Conservation (phyloP, 1,139 yeast genomes). For the Pichia sp. region DNA sequence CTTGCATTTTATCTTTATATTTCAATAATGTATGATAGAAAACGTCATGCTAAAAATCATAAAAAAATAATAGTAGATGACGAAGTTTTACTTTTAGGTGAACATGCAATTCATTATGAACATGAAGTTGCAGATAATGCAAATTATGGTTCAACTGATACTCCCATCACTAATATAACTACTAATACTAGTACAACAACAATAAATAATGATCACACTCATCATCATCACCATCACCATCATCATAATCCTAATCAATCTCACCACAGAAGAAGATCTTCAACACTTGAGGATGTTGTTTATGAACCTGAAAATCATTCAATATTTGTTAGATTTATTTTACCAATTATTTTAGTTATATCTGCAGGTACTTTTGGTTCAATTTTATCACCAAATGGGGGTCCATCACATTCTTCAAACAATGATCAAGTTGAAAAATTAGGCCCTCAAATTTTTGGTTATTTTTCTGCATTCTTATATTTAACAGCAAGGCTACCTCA, state of each 20-base stretch:
- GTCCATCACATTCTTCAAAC: conserved; percentile 14
- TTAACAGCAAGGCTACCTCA: conserved; percentile 78
- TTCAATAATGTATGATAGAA: conserved; percentile 35
- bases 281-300: conserved; percentile 28
- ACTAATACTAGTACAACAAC: background rate
- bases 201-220: background rate
- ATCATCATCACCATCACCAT: conserved; percentile 6
- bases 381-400: conserved; percentile 38
- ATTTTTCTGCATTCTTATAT: conserved; percentile 61
- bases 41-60: conserved; percentile 9
- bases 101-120: conserved; percentile 11
- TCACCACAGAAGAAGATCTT: conserved; percentile 19
- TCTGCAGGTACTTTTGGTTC: conserved; percentile 64
- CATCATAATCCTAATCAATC: background rate
- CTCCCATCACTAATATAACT: background rate
- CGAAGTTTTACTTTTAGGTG: conserved; percentile 21
- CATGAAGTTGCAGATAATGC: conserved; percentile 2
- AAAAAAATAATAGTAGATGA: conserved; percentile 15
- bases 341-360: conserved; percentile 61
- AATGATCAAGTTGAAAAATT: conserved; percentile 14
- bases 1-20: conserved; percentile 57
- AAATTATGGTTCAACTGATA: background rate
- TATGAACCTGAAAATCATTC: conserved; percentile 34
- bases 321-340: conserved; percentile 43
- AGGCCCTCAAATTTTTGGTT: conserved; percentile 69